phyloP scores from a whole-genome alignment of 208 protist species.

The Entamoeba dispar region DNA sequence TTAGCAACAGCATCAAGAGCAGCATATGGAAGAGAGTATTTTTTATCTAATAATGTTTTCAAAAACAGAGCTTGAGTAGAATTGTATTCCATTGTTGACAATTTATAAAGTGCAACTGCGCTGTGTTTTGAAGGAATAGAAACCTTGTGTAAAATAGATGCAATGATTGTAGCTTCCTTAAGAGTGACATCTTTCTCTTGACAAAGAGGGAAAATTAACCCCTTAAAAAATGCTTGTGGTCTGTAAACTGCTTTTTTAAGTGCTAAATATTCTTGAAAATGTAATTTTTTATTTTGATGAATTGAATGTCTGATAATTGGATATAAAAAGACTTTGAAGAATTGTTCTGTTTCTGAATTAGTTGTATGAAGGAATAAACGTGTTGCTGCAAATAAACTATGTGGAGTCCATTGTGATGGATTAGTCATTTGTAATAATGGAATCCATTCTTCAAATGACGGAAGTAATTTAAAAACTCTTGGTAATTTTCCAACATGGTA shows the following conservation, averaged over 20 bases:
- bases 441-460: conserved; percentile 81
- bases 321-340: conserved; percentile 82
- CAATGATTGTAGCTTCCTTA: conserved; percentile 70
- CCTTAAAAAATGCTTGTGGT: conserved; percentile 92
- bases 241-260: conserved; percentile 88
- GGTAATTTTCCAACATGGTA: conserved; percentile 91
- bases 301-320: conserved; percentile 60
- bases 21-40: conserved; percentile 76
- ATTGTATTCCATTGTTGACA: conserved; percentile 52
- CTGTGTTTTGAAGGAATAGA: conserved; percentile 56
- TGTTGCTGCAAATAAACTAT: conserved; percentile 72
- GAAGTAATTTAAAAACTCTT: conserved; percentile 92
- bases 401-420: conserved; percentile 71
- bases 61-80: conserved; percentile 65
- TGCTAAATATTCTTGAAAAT: conserved; percentile 86
- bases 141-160: conserved; percentile 61
- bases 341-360: conserved; percentile 6
- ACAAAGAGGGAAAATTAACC: conserved; percentile 80
- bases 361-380: conserved; percentile 57
- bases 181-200: conserved; percentile 67
- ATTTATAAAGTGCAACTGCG: conserved; percentile 67
- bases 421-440: conserved; percentile 76
- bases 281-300: conserved; percentile 61
- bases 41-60: conserved; percentile 80
- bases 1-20: conserved; percentile 71